Base-by-base conservation (phyloP, 345 rosid genomes). In the Acer negundo region DNA sequence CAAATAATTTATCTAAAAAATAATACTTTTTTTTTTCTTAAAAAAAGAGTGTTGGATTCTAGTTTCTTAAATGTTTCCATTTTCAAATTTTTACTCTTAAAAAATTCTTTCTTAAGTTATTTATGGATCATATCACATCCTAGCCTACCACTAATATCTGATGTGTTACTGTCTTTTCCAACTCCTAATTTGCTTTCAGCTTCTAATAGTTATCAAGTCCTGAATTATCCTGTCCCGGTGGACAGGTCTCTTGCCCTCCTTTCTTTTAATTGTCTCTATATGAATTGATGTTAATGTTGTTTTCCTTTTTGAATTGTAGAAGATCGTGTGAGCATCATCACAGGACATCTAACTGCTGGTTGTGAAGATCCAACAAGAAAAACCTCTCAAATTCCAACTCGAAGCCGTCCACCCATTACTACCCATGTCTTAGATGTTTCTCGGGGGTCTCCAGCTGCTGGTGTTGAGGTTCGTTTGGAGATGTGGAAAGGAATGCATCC, bases 341-440 rank as follows among this genome's bases (percentile, higher is more conserved):
- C 93, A 75, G 93, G 90, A 65, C 98, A 96, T 82, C 62, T 96
- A 72, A 85, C 77, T 56, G 84, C 88, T 80, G 44, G 80, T 70
- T 67, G 82, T 19, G 90, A 89, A 82, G 75, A 80, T 74, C 66
- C 80, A 64, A 74, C 80, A 4, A 83, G 65, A 16, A 82, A 85
- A 80, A 10, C 84, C 19, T 72, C 88, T 77, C 85, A 86, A 84
- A 51, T 77, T 77, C 78, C 83, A 69, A 75, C 80, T 75, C 87
- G 93, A 81, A 85, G 83, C 20, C 92, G 97, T 35, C 97, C 94
- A 22, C 99, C 98, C 16, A 91, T 96, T 79, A 92, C 98, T 8
- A 91, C 98, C 44, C 99, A 96, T 84, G 92, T 96, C 31, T 87
- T 96, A 78, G 98, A 96, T 83, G 93, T 92, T 79, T 89, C 98